A percentile compares a stretch with the other conserved stretches of the same genome.
phyloP scores from a whole-genome alignment of 169 alveolate genomes.

The Plasmodium inui region DNA sequence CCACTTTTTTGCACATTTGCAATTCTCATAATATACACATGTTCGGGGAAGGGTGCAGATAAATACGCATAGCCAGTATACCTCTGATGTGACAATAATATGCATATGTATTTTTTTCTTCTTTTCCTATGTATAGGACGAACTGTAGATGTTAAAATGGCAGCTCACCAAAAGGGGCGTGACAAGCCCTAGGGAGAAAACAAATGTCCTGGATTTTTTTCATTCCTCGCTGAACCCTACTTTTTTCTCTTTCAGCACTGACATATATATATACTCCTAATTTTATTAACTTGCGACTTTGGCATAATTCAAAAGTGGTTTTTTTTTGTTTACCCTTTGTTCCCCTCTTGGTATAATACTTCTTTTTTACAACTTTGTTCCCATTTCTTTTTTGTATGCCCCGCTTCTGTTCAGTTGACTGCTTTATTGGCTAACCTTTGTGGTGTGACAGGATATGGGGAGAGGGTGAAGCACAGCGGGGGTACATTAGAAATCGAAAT shows the following conservation, averaged over 20 bases:
- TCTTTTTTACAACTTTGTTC: not conserved
- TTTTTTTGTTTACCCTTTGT: not conserved
- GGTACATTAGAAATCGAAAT: not conserved
- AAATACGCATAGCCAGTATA: not conserved
- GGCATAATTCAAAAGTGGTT: not conserved
- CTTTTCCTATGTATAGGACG: not conserved
- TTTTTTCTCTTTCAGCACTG: not conserved
- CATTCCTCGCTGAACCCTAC: not conserved
- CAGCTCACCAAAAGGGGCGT: not conserved
- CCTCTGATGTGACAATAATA: not conserved
- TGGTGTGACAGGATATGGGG: not conserved
- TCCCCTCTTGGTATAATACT: not conserved
- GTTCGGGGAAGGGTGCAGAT: not conserved
- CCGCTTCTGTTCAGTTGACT: not conserved
- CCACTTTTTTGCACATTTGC: conserved; percentile 1
- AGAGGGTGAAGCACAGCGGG: not conserved
- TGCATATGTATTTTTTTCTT: not conserved
- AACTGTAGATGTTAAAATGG: not conserved
- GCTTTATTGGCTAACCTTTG: not conserved
- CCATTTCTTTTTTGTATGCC: not conserved
- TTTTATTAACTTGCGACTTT: not conserved
- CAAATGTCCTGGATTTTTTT: not conserved
- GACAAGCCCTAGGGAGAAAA: not conserved
- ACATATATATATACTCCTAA: not conserved
- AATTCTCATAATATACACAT: conserved; percentile 42